These are phyloP conservation scores for Castanea mollissima DNA, from an alignment of 306 rosid genomes.

Conservation along the genomic window DNA sequence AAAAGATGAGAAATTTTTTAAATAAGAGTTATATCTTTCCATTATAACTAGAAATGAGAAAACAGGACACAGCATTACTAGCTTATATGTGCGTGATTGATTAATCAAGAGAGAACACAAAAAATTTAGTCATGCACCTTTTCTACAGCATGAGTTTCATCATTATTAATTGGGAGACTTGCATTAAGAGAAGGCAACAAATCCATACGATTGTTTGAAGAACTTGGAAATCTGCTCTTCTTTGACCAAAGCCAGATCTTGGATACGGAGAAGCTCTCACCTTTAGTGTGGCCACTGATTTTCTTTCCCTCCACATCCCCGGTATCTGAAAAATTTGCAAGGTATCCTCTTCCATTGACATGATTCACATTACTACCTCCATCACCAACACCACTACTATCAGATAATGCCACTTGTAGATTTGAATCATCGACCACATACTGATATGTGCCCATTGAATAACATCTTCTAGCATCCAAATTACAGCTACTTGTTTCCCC, in stretches of 20 bases:
- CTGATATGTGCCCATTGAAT: slow-evolving; percentile 84
- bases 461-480: slow-evolving; percentile 75
- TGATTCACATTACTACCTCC: slow-evolving; percentile 4
- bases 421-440: slow-evolving; percentile 64
- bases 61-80: neutral
- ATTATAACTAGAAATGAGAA: neutral
- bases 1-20: neutral
- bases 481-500: slow-evolving; percentile 41
- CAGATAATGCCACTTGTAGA: slow-evolving; percentile 54
- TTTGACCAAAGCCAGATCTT: slow-evolving; percentile 94
- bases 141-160: slow-evolving; percentile 9
- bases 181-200: slow-evolving; percentile 34
- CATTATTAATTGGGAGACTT: slow-evolving; percentile 6
- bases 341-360: slow-evolving; percentile 3
- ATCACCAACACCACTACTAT: neutral
- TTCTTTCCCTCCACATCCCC: slow-evolving; percentile 59
- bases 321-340: slow-evolving; percentile 9
- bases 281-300: slow-evolving; percentile 42
- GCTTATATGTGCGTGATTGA: neutral
- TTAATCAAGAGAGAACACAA: neutral
- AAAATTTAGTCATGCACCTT: neutral
- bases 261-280: slow-evolving; percentile 90
- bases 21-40: neutral
- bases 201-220: slow-evolving; percentile 33
- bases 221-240: slow-evolving; percentile 41